Base-by-base conservation (phyloP, 2,329 filamentous ascomycete genomes). In the Ampelomyces quisqualis region DNA sequence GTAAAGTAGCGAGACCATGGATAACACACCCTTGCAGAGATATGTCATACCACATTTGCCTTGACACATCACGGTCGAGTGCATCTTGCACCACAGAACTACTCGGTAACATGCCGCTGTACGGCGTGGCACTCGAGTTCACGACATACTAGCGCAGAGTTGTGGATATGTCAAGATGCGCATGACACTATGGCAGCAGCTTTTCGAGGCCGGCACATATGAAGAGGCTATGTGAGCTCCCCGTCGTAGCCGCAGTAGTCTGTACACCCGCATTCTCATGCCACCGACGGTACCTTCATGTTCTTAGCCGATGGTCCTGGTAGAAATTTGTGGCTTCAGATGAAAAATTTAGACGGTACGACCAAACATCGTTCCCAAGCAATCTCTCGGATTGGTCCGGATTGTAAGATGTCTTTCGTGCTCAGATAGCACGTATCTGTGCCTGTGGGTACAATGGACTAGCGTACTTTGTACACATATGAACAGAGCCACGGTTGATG, bases 51-150 rank as follows among this genome's bases (percentile, higher is more conserved):
- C 22, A 21, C 30, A 33, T 10, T 21, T 22, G n/a, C n/a, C n/a
- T 11, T 34, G 31, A 26, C 29, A 32, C 14, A 32, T 23, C 15
- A 11, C 13, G 14, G 28, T 11, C 13, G 14, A 4, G 20, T 38
- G 27, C 20, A 14, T 23, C 7, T 22, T 23, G 35, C 15, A 11
- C 27, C 13, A 23, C 26, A 21, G 13, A 10, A 11, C 6, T 19
- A 19, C 35, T 38, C 10, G 7, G 14, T n/a, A 32, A 14, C 27
- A 32, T 8, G 21, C 37, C 41, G 42, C 27, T 39, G 42, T 42
- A 32, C 38, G 15, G 41, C 32, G 37, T 37, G 22, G 22, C 38
- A 40, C 32, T 30, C 30, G 28, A 34, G 37, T 32, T n/a, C 35
- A 38, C 36, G 10, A 22, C 36, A 38, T 38, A 15, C n/a, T 30